Evolutionary conservation across 345 rosid genomes (phyloP), one percentile per base, ranked within the genome.

Genomic region (Syzygium aromaticum): DNA sequence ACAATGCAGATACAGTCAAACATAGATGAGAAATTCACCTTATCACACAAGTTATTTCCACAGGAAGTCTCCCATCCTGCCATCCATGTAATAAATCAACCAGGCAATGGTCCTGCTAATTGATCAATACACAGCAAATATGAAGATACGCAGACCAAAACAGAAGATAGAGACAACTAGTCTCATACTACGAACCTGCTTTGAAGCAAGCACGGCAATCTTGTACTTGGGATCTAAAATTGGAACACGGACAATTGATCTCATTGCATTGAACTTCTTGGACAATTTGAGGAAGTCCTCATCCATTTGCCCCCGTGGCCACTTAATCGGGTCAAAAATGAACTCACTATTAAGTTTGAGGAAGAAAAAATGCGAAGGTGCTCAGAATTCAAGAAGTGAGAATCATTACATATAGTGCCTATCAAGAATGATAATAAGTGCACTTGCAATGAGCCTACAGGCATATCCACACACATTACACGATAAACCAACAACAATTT

Each of bases 61-160:
- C 95, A 0, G 98, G 99, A 89, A 98, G 97, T 73, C 89, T 95
- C 28, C 98, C 98, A 54, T 95, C 98, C 89, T 96, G 99, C 99
- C 99, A 96, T 86, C 91, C 90, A 84, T 98, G 95, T 78, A 96
- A 93, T 91, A 95, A 92, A 92, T 98, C 99, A 88, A 92, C 93
- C 53, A 98, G 91, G 93, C 99, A 98, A 88, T 98, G 99, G 80
- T 93, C 99, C 99, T 98, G 91, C 85, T 89, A 54, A 83, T 84
- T 88, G 57, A 89, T n/a, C 51, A 88, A 84, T 83, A 23, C 63
- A 23, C 77, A 56, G 52, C 30, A 85, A 85, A 54, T 30, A 53
- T 40, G 86, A 53, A 23, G 14, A 73, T 73, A 73, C 21, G 49
- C 82, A 73, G 82, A 38, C 82, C 82, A 38, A 73, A 38, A 73